These are phyloP conservation scores for Rubus parviflorus DNA, from an alignment of 306 rosid genomes.

Conservation along the genomic window DNA sequence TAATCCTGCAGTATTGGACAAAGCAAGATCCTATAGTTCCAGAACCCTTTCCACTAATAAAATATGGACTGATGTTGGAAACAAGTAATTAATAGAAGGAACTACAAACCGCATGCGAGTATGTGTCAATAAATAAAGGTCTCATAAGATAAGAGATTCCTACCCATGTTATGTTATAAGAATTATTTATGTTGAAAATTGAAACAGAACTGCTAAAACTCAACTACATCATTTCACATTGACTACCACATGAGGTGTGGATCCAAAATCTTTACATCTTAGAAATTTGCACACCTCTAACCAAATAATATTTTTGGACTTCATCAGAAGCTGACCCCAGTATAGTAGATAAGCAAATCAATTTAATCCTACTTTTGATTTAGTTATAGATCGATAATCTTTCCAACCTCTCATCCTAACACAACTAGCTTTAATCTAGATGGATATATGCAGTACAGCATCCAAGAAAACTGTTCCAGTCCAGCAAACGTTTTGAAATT, in stretches of 20 bases:
- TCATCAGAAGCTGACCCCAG: neutral
- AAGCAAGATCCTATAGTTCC: conserved; percentile 6
- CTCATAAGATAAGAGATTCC: neutral
- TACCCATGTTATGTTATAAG: neutral
- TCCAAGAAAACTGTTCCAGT: neutral
- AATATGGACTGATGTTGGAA: neutral
- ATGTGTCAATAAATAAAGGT: neutral
- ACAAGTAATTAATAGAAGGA: neutral
- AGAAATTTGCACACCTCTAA: neutral
- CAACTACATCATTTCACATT: neutral
- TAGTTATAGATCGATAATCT: neutral
- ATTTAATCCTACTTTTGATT: neutral
- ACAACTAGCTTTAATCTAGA: neutral
- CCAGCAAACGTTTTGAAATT: neutral
- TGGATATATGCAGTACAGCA: neutral
- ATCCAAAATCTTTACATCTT: neutral
- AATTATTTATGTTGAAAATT: neutral
- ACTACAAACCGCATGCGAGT: neutral
- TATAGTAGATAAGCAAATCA: neutral
- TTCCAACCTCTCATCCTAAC: conserved; percentile 1
- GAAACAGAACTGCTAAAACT: neutral
- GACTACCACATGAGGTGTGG: neutral
- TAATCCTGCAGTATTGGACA: conserved; percentile 66
- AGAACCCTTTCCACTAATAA: neutral
- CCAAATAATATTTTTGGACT: neutral